Base-by-base conservation (phyloP, 1,139 yeast species). In the Taphrina populina region DNA sequence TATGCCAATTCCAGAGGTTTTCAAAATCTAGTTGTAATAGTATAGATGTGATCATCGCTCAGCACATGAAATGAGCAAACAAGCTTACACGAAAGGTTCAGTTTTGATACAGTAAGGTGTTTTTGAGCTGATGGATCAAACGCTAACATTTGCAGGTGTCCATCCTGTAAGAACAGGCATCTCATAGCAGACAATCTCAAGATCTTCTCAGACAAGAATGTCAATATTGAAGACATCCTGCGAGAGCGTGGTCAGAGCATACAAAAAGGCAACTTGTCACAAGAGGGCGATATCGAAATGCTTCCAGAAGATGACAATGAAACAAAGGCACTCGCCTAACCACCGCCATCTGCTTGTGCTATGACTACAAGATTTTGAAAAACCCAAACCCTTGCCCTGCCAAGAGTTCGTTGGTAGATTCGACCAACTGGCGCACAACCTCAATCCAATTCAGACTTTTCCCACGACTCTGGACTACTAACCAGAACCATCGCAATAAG, bases 121-220 rank as follows among this genome's bases (percentile, higher is more conserved):
- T 32, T 30, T n/a, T 17, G 7, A 11, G 15, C 7, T 33, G 36
- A 7, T 27, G 6, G n/a, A 5, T 13, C 19, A 13, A 19, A n/a
- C 7, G 10, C 15, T n/a, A 15, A 39, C n/a, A 10, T 20, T 30
- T 11, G 19, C 11, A 49, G 54, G 19, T 49, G 54, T 29, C 54
- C 54, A 5, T 52, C 49, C 4, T 57, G 98, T 70, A 79, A 84
- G 63, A 81, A 79, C 66, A 79, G 96, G 61, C 98, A 92, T 66
- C 73, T 92, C 65, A 90, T 92, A 54, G 95, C 97, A 0, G 98
- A 92, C 67, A 95, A 90, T 69, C 74, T 92, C 64, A 86, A 79
- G 70, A 86, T 92, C 49, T 88, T 90, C 66, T 80, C 82, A 13
- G 96, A 90, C 66, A 74, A 80, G 32, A 75, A 77, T 61, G 78